phyloP scores from a whole-genome alignment of 208 protist genomes.

The Leishmania guyanensis region DNA sequence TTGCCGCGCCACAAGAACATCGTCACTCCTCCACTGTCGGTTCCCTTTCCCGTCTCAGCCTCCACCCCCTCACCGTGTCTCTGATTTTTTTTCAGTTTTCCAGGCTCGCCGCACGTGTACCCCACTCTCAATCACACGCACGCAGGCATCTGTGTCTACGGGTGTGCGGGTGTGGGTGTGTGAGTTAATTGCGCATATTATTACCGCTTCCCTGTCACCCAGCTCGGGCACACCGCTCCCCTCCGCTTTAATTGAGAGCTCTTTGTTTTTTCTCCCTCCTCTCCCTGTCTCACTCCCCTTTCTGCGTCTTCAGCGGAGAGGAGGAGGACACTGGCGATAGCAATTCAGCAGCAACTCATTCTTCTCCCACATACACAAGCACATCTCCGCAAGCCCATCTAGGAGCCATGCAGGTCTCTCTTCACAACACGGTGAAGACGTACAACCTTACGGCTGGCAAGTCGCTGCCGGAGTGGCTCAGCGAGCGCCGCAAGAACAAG shows the following conservation, averaged over 20 bases:
- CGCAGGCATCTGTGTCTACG: background rate
- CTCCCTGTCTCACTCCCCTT: background rate
- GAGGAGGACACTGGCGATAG: background rate
- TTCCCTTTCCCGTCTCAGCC: background rate
- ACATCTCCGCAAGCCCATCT: background rate
- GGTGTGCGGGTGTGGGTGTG: background rate
- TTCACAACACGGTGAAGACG: constrained; percentile 87
- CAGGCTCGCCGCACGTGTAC: background rate
- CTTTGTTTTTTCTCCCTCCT: background rate
- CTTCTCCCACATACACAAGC: background rate
- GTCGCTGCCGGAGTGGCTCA: constrained; percentile 87
- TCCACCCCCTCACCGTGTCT: background rate
- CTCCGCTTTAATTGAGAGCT: background rate
- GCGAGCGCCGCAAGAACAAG: constrained; percentile 74
- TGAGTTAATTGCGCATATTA: background rate
- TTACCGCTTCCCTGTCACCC: background rate
- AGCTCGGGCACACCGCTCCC: background rate
- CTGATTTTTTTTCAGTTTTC: background rate
- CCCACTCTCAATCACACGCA: background rate
- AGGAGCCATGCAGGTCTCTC: constrained; percentile 73
- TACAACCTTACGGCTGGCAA: constrained; percentile 91
- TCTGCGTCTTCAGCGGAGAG: background rate
- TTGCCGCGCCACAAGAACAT: background rate
- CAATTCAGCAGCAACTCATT: background rate
- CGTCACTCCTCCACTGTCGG: background rate